phyloP scores from a whole-genome alignment of 2,329 filamentous ascomycete genomes.

The Cladosporium sp. region DNA sequence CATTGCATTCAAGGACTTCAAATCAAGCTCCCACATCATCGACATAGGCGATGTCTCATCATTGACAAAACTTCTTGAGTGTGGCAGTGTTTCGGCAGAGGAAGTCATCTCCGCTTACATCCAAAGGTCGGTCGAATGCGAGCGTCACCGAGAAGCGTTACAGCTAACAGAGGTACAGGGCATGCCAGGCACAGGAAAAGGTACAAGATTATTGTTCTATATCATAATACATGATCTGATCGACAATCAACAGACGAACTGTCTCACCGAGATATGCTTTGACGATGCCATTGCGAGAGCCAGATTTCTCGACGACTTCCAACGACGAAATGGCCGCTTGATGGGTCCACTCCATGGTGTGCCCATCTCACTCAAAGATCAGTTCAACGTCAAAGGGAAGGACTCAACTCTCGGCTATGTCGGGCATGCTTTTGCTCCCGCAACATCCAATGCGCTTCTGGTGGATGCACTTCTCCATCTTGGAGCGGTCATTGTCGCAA shows the following conservation, averaged over 20 bases:
- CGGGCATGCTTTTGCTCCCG: constrained; percentile 45
- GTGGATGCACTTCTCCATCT: constrained; percentile 46
- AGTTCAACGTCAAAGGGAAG: constrained; percentile 50
- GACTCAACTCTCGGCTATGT: constrained; percentile 52
- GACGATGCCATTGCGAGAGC: constrained; percentile 49
- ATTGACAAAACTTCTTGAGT: neutral
- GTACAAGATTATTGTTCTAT: neutral
- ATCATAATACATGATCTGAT: neutral
- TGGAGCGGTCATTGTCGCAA: constrained; percentile 51
- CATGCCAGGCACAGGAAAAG: constrained; percentile 18
- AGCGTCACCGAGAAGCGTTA: neutral
- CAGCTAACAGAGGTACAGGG: constrained; percentile 7
- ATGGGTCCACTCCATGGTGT: constrained; percentile 33
- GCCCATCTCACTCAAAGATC: constrained; percentile 49
- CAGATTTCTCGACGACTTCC: constrained; percentile 45
- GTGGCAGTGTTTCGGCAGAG: constrained; percentile 11
- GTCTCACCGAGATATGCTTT: constrained; percentile 49
- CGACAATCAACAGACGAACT: constrained; percentile 8
- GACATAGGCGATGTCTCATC: neutral
- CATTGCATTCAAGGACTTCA: neutral
- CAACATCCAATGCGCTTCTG: constrained; percentile 45
- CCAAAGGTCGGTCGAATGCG: neutral
- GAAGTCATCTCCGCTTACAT: constrained; percentile 17
- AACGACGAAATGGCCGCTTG: constrained; percentile 41
- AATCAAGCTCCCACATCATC: neutral